phyloP scores from a whole-genome alignment of 2,329 filamentous ascomycete species.

The Ascochyta fabae region DNA sequence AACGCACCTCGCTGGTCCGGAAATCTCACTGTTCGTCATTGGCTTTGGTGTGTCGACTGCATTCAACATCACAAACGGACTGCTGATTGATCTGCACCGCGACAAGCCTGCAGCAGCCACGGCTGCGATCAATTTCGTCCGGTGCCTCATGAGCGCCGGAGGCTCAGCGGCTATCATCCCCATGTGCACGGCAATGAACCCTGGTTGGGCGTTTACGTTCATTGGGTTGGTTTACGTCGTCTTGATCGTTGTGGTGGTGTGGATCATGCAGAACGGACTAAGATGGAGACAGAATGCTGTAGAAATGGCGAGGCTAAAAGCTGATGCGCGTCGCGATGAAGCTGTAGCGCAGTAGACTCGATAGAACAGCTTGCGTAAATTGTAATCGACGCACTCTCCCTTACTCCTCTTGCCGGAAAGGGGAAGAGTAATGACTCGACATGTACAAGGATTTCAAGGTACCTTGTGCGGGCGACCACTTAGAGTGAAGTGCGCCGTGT shows the following conservation, averaged over 20 bases:
- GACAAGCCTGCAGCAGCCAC: constrained; percentile 50
- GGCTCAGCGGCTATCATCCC: constrained; percentile 49
- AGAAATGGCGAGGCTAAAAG: constrained; percentile 22
- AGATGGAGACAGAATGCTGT: constrained; percentile 36
- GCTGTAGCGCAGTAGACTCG: neutral
- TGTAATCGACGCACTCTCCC: too few relatives aligned
- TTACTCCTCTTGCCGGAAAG: too few relatives aligned
- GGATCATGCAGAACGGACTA: constrained; percentile 43
- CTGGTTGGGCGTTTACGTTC: constrained; percentile 57
- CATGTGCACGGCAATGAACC: constrained; percentile 52
- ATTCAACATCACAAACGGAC: constrained; percentile 53
- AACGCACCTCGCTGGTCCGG: constrained; percentile 49
- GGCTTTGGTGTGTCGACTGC: constrained; percentile 63
- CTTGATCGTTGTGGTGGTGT: constrained; percentile 34
- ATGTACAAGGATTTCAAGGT: too few relatives aligned
- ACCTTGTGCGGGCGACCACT: too few relatives aligned
- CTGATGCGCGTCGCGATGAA: constrained; percentile 1
- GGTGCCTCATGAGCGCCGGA: constrained; percentile 49
- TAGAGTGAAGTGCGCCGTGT: too few relatives aligned
- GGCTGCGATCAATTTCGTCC: constrained; percentile 46
- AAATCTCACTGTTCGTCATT: constrained; percentile 61
- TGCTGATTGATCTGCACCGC: constrained; percentile 54
- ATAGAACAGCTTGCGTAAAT: too few relatives aligned
- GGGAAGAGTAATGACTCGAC: too few relatives aligned
- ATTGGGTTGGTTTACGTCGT: constrained; percentile 38